phyloP scores from a whole-genome alignment of 2,329 filamentous ascomycete genomes.

The Colletotrichum orbiculare region DNA sequence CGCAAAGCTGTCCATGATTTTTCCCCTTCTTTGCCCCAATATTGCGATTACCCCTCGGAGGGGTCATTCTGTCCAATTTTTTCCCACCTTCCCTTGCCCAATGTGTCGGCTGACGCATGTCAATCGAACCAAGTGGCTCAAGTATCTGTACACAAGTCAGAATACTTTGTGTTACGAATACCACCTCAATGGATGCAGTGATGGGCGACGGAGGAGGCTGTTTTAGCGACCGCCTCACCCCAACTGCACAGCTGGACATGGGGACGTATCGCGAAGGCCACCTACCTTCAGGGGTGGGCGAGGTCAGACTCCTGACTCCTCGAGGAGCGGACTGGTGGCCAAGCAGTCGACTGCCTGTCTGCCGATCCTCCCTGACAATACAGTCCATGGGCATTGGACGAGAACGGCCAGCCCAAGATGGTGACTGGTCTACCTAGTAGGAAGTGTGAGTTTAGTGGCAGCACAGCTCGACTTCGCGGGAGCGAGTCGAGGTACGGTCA shows the following conservation, averaged over 20 bases:
- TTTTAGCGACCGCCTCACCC: constrained; percentile 34
- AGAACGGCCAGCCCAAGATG: not conserved
- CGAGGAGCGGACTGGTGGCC: not conserved
- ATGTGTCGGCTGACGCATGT: constrained; percentile 4
- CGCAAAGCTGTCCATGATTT: not conserved
- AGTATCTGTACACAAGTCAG: constrained; percentile 6
- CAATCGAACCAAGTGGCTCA: not conserved
- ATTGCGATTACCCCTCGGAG: constrained; percentile 2
- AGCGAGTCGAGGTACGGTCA: constrained; percentile 27
- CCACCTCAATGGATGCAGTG: constrained; percentile 21
- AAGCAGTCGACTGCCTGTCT: constrained; percentile 31
- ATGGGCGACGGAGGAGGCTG: constrained; percentile 20
- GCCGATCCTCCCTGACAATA: constrained; percentile 34
- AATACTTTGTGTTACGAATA: constrained; percentile 26
- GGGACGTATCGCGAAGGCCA: too few species aligned
- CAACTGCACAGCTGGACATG: constrained; percentile 22
- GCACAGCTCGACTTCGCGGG: not conserved
- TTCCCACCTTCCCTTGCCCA: not conserved
- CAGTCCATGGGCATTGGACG: constrained; percentile 31
- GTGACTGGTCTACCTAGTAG: not conserved
- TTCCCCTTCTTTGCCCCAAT: not conserved
- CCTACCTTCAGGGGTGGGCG: not conserved
- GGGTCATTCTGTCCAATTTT: constrained; percentile 10
- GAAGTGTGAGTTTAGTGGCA: not conserved
- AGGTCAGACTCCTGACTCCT: constrained; percentile 6